Base-by-base conservation (phyloP, 2,329 filamentous ascomycete genomes). In the Dendrostoma leiphaemia region DNA sequence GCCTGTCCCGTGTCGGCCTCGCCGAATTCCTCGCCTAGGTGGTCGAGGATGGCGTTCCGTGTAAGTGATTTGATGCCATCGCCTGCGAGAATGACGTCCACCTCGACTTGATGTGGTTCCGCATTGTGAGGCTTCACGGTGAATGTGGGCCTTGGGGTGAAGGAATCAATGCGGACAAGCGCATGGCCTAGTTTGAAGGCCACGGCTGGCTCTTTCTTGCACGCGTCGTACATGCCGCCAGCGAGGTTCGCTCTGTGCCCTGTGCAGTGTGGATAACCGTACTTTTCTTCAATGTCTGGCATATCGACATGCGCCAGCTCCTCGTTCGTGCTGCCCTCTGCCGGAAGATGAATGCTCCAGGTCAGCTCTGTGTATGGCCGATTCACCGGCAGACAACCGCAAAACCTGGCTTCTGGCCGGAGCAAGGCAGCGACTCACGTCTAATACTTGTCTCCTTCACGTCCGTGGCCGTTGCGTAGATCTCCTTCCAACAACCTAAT, bases 181-280 rank as follows among this genome's bases (percentile, higher is more conserved):
- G 75, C 71, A 9, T 77, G 81, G 28, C 80, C 77, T 65, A 92
- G 88, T 70, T 86, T 79, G 71, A 93, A 91, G 6, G 69, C 83
- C 65, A 93, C 85, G 32, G 74, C 74, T 17, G 78, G 67, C 63
- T 89, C 66, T 44, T 75, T 73, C 63, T 83, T 74, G 70, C 89
- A 92, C n/a, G 81, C 88, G 45, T 87, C 77, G 69, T 85, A 91
- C 29, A 93, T 72, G 6, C 81, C 80, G 32, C 81, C 80, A 6
- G 89, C 88, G 4, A 93, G 78, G 8, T 85, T 88, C 0, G 86
- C 79, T 19, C 90, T 83, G 67, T 94, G 90, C 7, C 88, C 89
- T 4, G 90, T 88, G 80, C 89, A 91, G 71, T 93, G 89, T 0
- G 88, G 84, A 66, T 88, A 91, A 32, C 82, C 82, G 65, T 91